Percentiles rank a stretch among this genome's conserved stretches.
phyloP scores from a whole-genome alignment of 176 grass and related monocot species.

The Poa annua region DNA sequence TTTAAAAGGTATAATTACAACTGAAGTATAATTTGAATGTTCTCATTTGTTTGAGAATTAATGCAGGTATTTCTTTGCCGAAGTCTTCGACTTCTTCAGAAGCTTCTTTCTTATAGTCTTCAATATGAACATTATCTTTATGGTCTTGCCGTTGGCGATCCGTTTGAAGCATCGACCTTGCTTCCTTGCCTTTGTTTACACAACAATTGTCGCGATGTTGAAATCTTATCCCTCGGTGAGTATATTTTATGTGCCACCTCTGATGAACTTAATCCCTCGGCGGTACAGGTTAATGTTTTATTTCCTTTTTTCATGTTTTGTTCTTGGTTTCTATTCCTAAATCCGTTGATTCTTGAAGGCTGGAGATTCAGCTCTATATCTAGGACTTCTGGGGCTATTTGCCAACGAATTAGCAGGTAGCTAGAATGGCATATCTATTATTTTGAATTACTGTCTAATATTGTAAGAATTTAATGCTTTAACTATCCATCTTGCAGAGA shows the following conservation, averaged over 20 bases:
- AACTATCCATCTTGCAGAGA: conserved; percentile 69
- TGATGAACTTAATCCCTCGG: conserved; percentile 15
- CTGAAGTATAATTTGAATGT: conserved; percentile 18
- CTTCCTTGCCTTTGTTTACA: conserved; percentile 94
- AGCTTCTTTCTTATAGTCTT: conserved; percentile 96
- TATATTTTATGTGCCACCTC: conserved; percentile 37
- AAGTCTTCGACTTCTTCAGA: conserved; percentile 95
- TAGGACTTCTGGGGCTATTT: conserved; percentile 92
- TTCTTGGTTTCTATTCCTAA: conserved; percentile 15
- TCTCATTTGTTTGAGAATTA: conserved; percentile 47
- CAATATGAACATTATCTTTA: conserved; percentile 92
- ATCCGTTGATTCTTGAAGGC: conserved; percentile 55
- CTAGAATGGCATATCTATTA: not conserved
- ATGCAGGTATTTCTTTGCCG: conserved; percentile 99
- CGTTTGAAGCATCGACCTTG: conserved; percentile 80
- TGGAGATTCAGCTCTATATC: conserved; percentile 91
- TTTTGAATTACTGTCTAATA: conserved; percentile 13
- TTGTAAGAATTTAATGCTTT: conserved; percentile 23
- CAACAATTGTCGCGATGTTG: conserved; percentile 70
- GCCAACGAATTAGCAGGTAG: conserved; percentile 87
- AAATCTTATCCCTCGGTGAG: conserved; percentile 98
- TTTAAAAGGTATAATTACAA: not conserved
- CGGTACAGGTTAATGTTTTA: not conserved
- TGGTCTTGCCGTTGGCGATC: conserved; percentile 88
- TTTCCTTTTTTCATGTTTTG: conserved; percentile 14